Evolutionary conservation across 2,329 filamentous ascomycete genomes (phyloP), one percentile per base, ranked within the genome.

Genomic region (Exophiala phaeomuriformis): DNA sequence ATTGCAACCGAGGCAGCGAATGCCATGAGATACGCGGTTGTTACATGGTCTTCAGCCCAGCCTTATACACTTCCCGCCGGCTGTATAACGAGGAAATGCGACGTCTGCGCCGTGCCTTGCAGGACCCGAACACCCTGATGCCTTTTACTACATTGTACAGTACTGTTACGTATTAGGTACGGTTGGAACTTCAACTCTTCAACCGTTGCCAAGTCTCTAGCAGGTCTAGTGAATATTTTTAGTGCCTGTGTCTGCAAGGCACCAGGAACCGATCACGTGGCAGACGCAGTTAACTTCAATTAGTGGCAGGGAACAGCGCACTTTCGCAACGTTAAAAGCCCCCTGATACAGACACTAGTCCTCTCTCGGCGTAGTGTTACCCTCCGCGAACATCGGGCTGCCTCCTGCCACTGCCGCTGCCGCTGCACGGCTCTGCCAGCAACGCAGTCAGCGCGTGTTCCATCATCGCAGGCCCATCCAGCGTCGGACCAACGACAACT

Each of bases 211-310:
- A 39, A 39, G 36, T 12, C 36, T 39, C 36, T 39, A 39, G 12
- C 10, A 19, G 19, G 19, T 19, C 19, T 19, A 19, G 19, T 19
- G 19, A 19, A 19, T 19, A 19, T 19, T 19, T 19, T 19, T 19
- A 19, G 19, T 19, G 19, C 19, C 19, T 19, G 19, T 19, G 19
- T 29, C n/a, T 35, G 35, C 31, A 40, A 47, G 45, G 46, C 27
- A 49, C 46, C 46, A 49, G 46, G 46, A 29, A 49, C 46, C 33
- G 28, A 41, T 49, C 46, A 49, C 46, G 46, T 49, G 46, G 45
- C 44, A 47, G 41, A 31, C 4, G 41, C 5, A 19, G 30, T 28
- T 44, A 7, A 44, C 6, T 41, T 8, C 37, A 5, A 31, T 32
- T 32, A 10, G 31, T 27, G 32, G 30, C 31, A 47, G n/a, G 35